Percentiles rank a stretch among this genome's conserved stretches.
Conservation (phyloP, 2,329 filamentous ascomycete species). For the Didymella arachidicola region DNA sequence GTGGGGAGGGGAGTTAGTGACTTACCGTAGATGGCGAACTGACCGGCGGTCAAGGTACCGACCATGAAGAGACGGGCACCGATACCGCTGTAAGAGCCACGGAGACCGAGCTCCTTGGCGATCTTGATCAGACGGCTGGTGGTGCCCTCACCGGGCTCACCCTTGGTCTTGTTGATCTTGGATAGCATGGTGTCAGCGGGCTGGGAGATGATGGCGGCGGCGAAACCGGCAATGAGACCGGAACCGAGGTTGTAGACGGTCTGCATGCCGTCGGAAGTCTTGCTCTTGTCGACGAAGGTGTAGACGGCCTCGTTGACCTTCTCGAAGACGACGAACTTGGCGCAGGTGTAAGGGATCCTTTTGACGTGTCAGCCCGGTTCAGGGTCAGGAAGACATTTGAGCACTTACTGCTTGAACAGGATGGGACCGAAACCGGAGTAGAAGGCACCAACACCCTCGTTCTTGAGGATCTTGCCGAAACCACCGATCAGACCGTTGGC, state of each 20-base stretch:
- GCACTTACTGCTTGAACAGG: constrained; percentile 54
- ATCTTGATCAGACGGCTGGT: constrained; percentile 85
- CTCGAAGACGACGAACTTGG: constrained; percentile 95
- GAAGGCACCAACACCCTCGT: constrained; percentile 84
- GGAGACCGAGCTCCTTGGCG: constrained; percentile 81
- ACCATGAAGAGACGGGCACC: constrained; percentile 78
- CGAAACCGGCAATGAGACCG: constrained; percentile 86
- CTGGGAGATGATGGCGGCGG: constrained; percentile 85
- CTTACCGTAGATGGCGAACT: constrained; percentile 85
- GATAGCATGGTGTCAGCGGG: constrained; percentile 92
- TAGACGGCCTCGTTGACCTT: constrained; percentile 82
- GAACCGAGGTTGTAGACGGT: constrained; percentile 85
- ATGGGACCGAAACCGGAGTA: constrained; percentile 83
- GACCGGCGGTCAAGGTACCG: constrained; percentile 66
- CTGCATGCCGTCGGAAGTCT: constrained; percentile 72
- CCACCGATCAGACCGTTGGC: constrained; percentile 80
- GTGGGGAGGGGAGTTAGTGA: not conserved
- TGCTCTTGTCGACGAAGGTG: constrained; percentile 72
- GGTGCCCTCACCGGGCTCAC: constrained; percentile 84
- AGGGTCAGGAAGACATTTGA: not conserved
- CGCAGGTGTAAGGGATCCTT: constrained; percentile 90
- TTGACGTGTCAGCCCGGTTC: constrained; percentile 28
- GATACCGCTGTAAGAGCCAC: constrained; percentile 80
- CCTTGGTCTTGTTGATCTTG: constrained; percentile 97
- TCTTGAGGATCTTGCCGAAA: constrained; percentile 82